Evolutionary conservation across 495 filamentous ascomycete species (phyloP), one percentile per base, ranked within the genome.

Genomic region (Clohesyomyces aquaticus): DNA sequence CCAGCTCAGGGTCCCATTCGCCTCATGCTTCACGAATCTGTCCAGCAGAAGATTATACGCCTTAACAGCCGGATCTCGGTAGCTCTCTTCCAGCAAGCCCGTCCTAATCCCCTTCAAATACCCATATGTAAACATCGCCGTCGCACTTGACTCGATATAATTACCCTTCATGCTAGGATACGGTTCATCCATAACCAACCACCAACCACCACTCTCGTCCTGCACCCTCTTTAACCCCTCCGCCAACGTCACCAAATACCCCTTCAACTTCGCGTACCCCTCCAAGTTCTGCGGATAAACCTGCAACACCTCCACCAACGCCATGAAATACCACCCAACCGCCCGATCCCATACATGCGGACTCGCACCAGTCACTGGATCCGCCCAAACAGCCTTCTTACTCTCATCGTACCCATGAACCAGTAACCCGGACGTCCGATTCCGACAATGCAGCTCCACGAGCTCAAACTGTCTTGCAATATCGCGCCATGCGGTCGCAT

Each of bases 291-390:
- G n/a, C 4, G 77, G 77, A 51, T 81, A 79, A 26, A 78, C 67
- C 41, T 84, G 80, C 25, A 86, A 74, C 16, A 81, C 76, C 54
- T 86, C 83, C 0, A 85, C 74, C 0, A 87, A 71, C 10, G 80
- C 80, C 77, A 86, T 82, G 27, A 82, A 69, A 58, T 85, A 87
- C 85, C 83, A 87, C 0, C 83, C 85, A 18, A 85, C 71, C 0
- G 83, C 79, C 16, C 85, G 77, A 55, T 77, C 74, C 85, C 85
- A 87, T 22, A 83, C 82, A 12, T 81, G 70, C 4, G 81, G 83
- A 23, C 78, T 76, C 1, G 79, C 82, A 29, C 85, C 84, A 6
- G 82, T 86, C 1, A 76, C 57, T 0, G 78, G 74, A 55, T 84
- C 76, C 4, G 84, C 83, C 85, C 85, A 87, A 0, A 78, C 74